A percentile compares a stretch with the other conserved stretches of the same genome.
Conservation (phyloP, 2,329 filamentous ascomycete genomes). For the Pseudogymnoascus sp. region DNA sequence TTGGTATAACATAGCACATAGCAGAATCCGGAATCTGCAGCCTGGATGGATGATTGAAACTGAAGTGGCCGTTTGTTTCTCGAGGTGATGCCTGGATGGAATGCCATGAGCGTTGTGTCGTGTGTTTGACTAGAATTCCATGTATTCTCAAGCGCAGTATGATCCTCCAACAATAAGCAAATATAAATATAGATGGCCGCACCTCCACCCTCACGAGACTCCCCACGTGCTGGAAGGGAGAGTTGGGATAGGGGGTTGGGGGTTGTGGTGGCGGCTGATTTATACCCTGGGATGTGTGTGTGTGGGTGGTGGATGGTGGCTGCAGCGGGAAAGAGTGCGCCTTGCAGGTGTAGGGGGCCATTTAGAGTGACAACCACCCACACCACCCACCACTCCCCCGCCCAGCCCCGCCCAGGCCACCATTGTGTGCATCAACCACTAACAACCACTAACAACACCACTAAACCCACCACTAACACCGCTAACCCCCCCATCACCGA, state of each 20-base stretch:
- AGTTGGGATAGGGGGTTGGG: not conserved
- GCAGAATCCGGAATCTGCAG: not conserved
- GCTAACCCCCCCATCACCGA: not conserved
- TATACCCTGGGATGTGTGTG: not conserved
- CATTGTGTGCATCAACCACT: not conserved
- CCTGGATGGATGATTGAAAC: not conserved
- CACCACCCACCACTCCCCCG: not conserved
- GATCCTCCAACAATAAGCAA: not conserved
- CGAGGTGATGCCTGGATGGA: not conserved
- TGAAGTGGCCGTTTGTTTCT: not conserved
- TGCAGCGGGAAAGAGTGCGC: not conserved
- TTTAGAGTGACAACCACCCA: not conserved
- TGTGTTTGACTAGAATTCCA: not conserved
- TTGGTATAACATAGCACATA: not conserved
- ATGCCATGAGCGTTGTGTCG: not conserved
- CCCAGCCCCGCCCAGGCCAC: not conserved
- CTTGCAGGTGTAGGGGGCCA: not conserved
- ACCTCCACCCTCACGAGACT: not conserved
- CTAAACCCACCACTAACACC: not conserved
- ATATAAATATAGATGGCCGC: not conserved
- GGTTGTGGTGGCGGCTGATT: not conserved
- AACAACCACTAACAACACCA: not conserved
- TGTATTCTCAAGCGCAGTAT: not conserved
- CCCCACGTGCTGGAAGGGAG: not conserved
- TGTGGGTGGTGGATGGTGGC: not conserved